phyloP scores from a whole-genome alignment of 257 asterid species.

The Nicotiana sylvestris region DNA sequence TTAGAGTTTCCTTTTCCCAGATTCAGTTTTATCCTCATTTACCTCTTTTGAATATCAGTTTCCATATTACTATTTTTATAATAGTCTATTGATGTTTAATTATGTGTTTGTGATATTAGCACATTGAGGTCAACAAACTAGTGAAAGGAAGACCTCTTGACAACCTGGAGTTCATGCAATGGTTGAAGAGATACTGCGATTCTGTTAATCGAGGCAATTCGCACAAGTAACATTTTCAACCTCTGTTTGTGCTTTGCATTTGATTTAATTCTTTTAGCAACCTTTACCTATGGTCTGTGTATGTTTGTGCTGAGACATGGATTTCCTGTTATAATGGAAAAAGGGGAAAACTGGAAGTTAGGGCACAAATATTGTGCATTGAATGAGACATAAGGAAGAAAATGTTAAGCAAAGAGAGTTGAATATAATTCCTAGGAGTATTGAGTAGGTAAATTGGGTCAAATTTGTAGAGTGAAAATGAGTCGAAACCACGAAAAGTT shows the following conservation, averaged over 20 bases:
- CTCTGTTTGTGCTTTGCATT: background rate
- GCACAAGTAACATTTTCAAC: conserved; percentile 29
- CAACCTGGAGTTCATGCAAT: conserved; percentile 89
- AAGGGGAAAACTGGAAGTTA: background rate
- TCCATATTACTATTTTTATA: background rate
- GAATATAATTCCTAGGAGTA: background rate
- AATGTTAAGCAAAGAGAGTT: background rate
- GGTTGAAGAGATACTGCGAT: conserved; percentile 91
- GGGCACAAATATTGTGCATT: background rate
- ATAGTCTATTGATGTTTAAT: background rate
- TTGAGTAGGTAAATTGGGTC: background rate
- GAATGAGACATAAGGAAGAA: background rate
- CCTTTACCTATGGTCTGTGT: background rate
- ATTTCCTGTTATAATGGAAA: background rate
- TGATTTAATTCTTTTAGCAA: background rate
- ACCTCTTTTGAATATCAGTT: background rate
- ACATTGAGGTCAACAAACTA: conserved; percentile 83
- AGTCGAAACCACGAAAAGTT: background rate
- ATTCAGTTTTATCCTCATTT: background rate
- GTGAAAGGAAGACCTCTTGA: conserved; percentile 88
- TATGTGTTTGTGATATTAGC: conserved; percentile 30
- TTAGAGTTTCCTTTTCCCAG: background rate
- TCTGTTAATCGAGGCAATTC: conserved; percentile 49
- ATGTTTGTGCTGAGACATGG: background rate
- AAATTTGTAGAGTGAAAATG: background rate